These are phyloP conservation scores for Limonomyces culmigenus DNA, from an alignment of 1,284 basidiomycete genomes.

Conservation along the genomic window DNA sequence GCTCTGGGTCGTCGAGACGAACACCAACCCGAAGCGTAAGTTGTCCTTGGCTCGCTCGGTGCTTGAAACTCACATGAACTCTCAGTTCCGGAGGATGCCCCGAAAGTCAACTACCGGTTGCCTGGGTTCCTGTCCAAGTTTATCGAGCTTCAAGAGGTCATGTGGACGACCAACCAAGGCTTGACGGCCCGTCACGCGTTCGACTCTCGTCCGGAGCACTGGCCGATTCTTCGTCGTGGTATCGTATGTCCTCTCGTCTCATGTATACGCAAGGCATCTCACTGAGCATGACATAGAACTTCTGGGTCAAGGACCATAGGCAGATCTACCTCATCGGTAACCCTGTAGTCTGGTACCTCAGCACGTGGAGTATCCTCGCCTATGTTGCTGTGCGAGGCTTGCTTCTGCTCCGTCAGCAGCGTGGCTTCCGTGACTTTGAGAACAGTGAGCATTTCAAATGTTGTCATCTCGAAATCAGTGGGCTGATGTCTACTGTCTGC, in stretches of 20 bases:
- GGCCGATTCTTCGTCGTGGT: constrained; percentile 82
- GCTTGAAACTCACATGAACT: constrained; percentile 1
- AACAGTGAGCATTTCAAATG: constrained; percentile 58
- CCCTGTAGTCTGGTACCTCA: constrained; percentile 83
- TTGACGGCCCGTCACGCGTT: constrained; percentile 89
- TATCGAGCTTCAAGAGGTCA: constrained; percentile 82
- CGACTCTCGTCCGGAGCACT: constrained; percentile 80
- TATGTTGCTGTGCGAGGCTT: constrained; percentile 62
- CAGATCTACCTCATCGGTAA: constrained; percentile 96
- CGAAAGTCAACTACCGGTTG: constrained; percentile 75
- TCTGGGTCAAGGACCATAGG: constrained; percentile 93
- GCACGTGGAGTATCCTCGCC: constrained; percentile 49
- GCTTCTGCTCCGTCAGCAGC: constrained; percentile 76
- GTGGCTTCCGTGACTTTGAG: constrained; percentile 84
- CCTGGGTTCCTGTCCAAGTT: constrained; percentile 88
- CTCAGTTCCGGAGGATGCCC: constrained; percentile 51
- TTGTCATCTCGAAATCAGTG: constrained; percentile 1
- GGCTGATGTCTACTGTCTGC: too few species aligned
- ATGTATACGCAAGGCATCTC: too few species aligned
- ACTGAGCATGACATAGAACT: constrained; percentile 44
- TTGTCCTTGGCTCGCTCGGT: constrained; percentile 8
- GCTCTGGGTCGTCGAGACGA: constrained; percentile 90
- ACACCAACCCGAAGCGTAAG: constrained; percentile 62
- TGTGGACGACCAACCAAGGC: constrained; percentile 98
- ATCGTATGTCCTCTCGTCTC: too few species aligned